Percentiles rank a stretch among this genome's conserved stretches.
phyloP scores from a whole-genome alignment of 78 protist species.

The Pigoraptor vietnamica region DNA sequence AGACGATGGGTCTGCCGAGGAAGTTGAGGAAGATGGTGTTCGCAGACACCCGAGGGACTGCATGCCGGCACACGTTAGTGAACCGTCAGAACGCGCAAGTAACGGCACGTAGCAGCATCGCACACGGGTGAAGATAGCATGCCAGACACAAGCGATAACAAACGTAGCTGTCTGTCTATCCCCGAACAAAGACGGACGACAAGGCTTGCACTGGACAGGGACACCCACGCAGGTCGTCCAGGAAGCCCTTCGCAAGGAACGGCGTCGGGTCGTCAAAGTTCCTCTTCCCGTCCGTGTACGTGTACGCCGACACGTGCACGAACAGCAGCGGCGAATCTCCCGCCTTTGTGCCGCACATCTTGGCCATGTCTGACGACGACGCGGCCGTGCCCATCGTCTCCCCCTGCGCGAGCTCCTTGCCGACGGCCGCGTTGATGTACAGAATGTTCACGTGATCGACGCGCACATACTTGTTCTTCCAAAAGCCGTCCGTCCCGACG shows the following conservation, averaged over 20 bases:
- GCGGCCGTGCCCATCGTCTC: not conserved
- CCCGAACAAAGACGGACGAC: too few relatives aligned
- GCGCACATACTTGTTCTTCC: not conserved
- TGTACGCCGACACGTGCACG: not conserved
- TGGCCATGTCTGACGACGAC: not conserved
- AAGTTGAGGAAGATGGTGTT: not conserved
- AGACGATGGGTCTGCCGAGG: not conserved
- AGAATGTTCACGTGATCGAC: not conserved
- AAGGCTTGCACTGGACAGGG: too few relatives aligned
- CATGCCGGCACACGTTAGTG: too few relatives aligned
- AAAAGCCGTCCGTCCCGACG: not conserved
- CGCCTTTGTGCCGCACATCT: not conserved
- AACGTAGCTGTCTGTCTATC: too few relatives aligned
- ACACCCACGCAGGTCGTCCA: not conserved
- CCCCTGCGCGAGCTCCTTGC: not conserved
- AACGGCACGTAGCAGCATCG: too few relatives aligned
- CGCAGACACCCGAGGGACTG: not conserved
- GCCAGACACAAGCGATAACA: too few relatives aligned
- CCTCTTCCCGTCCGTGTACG: not conserved
- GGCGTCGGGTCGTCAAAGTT: not conserved
- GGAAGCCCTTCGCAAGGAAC: not conserved
- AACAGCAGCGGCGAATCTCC: too few relatives aligned
- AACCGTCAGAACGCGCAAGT: too few relatives aligned
- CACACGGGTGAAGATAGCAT: too few relatives aligned
- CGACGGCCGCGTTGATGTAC: not conserved